phyloP scores from a whole-genome alignment of 805 yeast species.

The Starmera amethionina region DNA sequence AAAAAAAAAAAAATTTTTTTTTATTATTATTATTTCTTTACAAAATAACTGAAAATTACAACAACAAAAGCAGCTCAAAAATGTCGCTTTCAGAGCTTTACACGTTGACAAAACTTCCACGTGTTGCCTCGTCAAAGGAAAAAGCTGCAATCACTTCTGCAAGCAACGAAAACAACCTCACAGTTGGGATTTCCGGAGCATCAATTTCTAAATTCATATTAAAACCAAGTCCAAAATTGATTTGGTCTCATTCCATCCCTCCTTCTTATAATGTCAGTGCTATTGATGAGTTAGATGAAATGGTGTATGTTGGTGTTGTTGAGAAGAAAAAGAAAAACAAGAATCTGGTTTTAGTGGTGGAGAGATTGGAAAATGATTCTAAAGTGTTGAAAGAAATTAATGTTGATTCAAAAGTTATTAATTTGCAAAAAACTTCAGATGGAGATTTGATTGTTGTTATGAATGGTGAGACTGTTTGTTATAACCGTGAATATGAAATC shows the following conservation, averaged over 20 bases:
- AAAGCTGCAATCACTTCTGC: slow-evolving; percentile 8
- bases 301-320: slow-evolving; percentile 9
- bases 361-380: slow-evolving; percentile 15
- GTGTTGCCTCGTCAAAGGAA: slow-evolving; percentile 11
- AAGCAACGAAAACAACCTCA: slow-evolving; percentile 10
- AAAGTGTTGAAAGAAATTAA: slow-evolving; percentile 10
- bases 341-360: slow-evolving; percentile 9
- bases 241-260: slow-evolving; percentile 42
- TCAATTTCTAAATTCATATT: slow-evolving; percentile 27
- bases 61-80: not conserved
- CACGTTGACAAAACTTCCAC: slow-evolving; percentile 15
- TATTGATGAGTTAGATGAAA: slow-evolving; percentile 6
- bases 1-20: too few species aligned
- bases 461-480: slow-evolving; percentile 3
- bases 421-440: slow-evolving; percentile 2
- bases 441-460: slow-evolving; percentile 8
- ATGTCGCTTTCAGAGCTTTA: slow-evolving; percentile 18
- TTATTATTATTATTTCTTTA: too few species aligned
- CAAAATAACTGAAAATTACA: too few species aligned
- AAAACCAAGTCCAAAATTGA: slow-evolving; percentile 41
- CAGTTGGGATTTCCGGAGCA: slow-evolving; percentile 19
- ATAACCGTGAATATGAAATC: slow-evolving; percentile 1
- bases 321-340: slow-evolving; percentile 10
- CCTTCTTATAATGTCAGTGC: slow-evolving; percentile 30
- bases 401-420: slow-evolving; percentile 5